Percentiles rank a stretch among this genome's conserved stretches.
These are phyloP conservation scores for Paracoccidioides lutzii DNA, from an alignment of 2,329 filamentous ascomycete genomes.

Conservation along the genomic window DNA sequence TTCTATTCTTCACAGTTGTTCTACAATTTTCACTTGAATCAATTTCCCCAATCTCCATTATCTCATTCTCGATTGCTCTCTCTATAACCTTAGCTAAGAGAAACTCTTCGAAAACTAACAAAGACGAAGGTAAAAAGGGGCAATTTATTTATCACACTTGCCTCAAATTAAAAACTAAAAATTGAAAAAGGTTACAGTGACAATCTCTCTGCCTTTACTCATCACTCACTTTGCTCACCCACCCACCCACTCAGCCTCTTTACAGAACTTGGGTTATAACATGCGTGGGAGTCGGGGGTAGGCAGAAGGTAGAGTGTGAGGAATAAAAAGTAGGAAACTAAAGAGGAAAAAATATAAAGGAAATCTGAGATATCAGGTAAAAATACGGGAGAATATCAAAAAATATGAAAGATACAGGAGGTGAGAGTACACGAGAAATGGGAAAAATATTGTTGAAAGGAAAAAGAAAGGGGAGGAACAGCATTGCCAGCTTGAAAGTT, in stretches of 20 bases:
- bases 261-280: neutral
- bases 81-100: too few species aligned
- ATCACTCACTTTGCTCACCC: neutral
- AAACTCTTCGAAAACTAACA: neutral
- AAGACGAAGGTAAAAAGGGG: neutral
- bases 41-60: too few species aligned
- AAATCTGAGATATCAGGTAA: neutral
- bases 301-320: neutral
- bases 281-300: neutral
- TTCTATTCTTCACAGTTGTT: too few species aligned
- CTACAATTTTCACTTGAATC: too few species aligned
- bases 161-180: neutral
- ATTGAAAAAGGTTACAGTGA: neutral
- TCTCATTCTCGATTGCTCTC: too few species aligned
- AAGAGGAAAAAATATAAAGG: neutral
- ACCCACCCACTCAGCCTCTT: neutral
- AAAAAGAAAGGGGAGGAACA: too few species aligned
- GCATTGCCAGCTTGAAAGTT: too few species aligned
- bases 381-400: neutral
- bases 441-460: neutral
- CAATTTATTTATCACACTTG: neutral
- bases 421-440: neutral
- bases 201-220: neutral
- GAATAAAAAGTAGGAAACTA: slow-evolving; percentile 5
- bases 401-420: neutral